Percentiles rank a stretch among this genome's conserved stretches.
Conservation (phyloP, 192 early-diverging fungal genomes). For the Jimgerdemannia flammicorona region DNA sequence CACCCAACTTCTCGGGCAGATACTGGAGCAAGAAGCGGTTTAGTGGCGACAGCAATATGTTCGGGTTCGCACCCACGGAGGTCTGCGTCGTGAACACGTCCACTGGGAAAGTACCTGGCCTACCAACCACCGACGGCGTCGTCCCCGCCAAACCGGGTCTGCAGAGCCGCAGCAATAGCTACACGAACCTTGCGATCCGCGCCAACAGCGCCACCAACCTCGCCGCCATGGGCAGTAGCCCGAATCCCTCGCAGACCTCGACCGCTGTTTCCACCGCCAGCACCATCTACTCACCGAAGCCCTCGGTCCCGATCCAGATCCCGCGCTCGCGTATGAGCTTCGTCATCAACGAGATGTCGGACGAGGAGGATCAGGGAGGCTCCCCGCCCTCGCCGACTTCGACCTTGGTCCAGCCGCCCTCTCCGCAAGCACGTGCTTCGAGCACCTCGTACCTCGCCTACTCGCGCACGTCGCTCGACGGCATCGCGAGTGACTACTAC, state of each 20-base stretch:
- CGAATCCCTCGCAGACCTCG: background rate
- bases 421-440: background rate
- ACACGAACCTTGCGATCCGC: slow-evolving; percentile 2
- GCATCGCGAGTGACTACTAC: background rate
- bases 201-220: background rate
- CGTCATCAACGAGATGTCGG: slow-evolving; percentile 22
- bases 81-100: slow-evolving; percentile 15
- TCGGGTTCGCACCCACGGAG: background rate
- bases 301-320: slow-evolving; percentile 5
- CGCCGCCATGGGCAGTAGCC: background rate
- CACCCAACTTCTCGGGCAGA: background rate
- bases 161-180: background rate
- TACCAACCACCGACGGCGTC: background rate
- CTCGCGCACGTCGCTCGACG: background rate
- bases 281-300: background rate
- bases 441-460: background rate
- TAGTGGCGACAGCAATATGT: slow-evolving; percentile 26
- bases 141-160: slow-evolving; percentile 3
- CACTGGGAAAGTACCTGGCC: slow-evolving; percentile 14
- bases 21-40: slow-evolving; percentile 35
- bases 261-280: background rate
- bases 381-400: background rate
- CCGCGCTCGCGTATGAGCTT: slow-evolving; percentile 17
- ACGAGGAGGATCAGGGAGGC: slow-evolving; percentile 20
- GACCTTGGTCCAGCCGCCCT: background rate